Evolutionary conservation across 2,329 filamentous ascomycete genomes (phyloP), one percentile per base, ranked within the genome.

Genomic region (Monosporascus sp.): DNA sequence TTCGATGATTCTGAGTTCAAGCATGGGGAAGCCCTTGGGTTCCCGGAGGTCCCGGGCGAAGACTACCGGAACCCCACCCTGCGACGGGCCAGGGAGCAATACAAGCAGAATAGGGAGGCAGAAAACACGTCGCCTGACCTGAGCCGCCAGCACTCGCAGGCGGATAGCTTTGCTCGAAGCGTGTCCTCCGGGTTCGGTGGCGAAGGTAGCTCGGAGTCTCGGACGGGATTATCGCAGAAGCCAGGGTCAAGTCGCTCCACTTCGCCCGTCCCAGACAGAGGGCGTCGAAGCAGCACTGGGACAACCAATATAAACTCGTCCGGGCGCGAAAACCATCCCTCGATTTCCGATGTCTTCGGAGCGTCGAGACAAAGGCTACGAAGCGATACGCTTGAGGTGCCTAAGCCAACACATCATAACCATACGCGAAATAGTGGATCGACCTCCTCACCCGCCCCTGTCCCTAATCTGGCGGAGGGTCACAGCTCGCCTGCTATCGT

Each of bases 41-140:
- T 76, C 47, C 82, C 82, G 0, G 73, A 77, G 51, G 70, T 82
- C 0, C 82, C 82, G 0, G 82, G 80, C 2, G 81, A 85, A 57
- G 59, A 55, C 1, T 54, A 66, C 2, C 72, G 78, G 31, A 82
- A 82, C 47, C 61, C 58, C 1, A 58, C 63, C 1, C 60, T 82
- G 1, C 49, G 55, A 18, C 57, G 67, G 3, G 73, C 76, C 25
- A 70, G 67, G 46, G 65, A 71, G 31, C 60, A 62, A 5, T 82
- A 75, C 52, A 74, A 73, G 39, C 62, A 56, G 4, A 59, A 52
- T 9, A 64, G 64, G 17, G 66, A 72, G 24, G 62, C 57, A 6
- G 65, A 69, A 5, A 65, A 65, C 24, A 48, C 58, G 17, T 65
- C 65, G 1, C 66, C 66, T 6, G 48, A 48, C 1, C 51, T 64